Conservation (phyloP, 331 rosid genomes). For the Arachis monticola region DNA sequence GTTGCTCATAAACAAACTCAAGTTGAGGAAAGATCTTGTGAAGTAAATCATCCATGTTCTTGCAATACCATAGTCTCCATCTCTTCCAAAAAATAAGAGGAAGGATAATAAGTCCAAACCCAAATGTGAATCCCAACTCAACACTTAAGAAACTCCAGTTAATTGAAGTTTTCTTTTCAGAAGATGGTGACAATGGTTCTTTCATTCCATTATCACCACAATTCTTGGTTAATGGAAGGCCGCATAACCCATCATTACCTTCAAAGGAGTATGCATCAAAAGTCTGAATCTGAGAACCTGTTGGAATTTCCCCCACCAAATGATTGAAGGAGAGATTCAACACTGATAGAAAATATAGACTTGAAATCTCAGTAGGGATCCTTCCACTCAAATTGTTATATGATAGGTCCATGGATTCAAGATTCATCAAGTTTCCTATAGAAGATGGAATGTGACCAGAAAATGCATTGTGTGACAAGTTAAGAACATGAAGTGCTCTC, state of each 20-base stretch:
- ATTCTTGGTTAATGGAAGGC: neutral
- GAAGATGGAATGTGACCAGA: slow-evolving; percentile 51
- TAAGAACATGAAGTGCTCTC: slow-evolving; percentile 40
- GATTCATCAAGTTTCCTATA: slow-evolving; percentile 30
- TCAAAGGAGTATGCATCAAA: slow-evolving; percentile 31
- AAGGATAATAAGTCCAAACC: neutral
- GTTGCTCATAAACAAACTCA: neutral
- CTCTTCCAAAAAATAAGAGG: slow-evolving; percentile 28
- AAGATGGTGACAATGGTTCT: neutral
- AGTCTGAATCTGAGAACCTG: slow-evolving; percentile 39
- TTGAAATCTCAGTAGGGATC: slow-evolving; percentile 43
- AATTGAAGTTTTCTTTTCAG: neutral
- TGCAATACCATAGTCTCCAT: slow-evolving; percentile 31
- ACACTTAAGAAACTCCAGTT: slow-evolving; percentile 25
- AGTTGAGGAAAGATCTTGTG: slow-evolving; percentile 9
- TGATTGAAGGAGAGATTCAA: slow-evolving; percentile 55
- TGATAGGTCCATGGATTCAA: slow-evolving; percentile 63
- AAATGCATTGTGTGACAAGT: slow-evolving; percentile 55
- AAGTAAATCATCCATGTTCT: slow-evolving; percentile 18
- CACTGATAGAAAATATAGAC: slow-evolving; percentile 39
- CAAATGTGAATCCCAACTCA: slow-evolving; percentile 36
- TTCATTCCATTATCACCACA: neutral
- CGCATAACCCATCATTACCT: slow-evolving; percentile 52
- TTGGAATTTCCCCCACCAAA: slow-evolving; percentile 48
- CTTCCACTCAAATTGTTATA: slow-evolving; percentile 42